These are phyloP conservation scores for Datura wrightii DNA, from an alignment of 257 asterid species.

Conservation along the genomic window DNA sequence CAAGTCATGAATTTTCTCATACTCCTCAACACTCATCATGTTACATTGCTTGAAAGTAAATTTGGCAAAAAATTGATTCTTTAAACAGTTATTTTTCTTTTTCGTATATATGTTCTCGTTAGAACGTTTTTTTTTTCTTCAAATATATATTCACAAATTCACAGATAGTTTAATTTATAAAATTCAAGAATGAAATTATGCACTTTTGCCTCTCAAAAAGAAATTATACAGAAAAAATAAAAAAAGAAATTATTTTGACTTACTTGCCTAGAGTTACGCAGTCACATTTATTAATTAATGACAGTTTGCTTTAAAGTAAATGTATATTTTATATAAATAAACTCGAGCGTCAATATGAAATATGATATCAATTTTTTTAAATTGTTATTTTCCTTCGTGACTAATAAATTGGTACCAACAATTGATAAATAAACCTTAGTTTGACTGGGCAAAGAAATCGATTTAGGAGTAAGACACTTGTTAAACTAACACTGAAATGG, in stretches of 20 bases:
- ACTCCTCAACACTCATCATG: not conserved
- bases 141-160: not conserved
- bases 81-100: not conserved
- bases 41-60: constrained; percentile 1
- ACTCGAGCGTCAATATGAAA: not conserved
- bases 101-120: not conserved
- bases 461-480: not conserved
- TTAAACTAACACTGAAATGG: not conserved
- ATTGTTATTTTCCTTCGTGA: not conserved
- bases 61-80: not conserved
- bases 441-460: not conserved
- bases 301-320: not conserved
- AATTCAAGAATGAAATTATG: not conserved
- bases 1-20: not conserved
- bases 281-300: not conserved
- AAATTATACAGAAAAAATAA: not conserved
- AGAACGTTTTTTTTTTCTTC: not conserved
- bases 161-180: not conserved
- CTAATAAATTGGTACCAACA: not conserved
- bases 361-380: not conserved
- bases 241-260: not conserved
- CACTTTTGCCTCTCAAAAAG: not conserved
- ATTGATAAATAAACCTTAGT: not conserved
- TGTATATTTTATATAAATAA: not conserved
- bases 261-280: not conserved